Percentiles rank a stretch among this genome's conserved stretches.
phyloP scores from a whole-genome alignment of 169 alveolate genomes.

The Eimeria praecox region DNA sequence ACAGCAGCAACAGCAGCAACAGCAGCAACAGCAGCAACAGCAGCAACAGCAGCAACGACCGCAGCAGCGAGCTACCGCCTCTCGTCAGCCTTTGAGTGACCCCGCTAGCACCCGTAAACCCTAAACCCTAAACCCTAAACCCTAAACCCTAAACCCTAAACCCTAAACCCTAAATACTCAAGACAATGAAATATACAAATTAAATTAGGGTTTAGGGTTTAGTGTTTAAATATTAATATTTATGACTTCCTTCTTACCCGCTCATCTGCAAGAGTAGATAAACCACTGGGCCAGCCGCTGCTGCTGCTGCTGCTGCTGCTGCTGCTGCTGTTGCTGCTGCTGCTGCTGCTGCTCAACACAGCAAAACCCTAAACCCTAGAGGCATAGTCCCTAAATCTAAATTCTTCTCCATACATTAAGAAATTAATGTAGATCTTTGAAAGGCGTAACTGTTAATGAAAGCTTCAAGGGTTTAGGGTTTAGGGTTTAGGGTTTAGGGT shows the following conservation, averaged over 20 bases:
- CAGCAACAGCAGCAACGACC: background rate
- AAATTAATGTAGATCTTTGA: background rate
- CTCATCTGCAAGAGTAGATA: background rate
- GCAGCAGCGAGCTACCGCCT: background rate
- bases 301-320: background rate
- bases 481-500: slow-evolving; percentile 39
- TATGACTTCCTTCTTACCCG: background rate
- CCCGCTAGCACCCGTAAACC: background rate
- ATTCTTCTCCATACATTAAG: background rate
- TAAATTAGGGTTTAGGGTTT: background rate
- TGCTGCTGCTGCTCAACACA: background rate
- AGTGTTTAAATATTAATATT: background rate
- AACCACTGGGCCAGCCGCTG: slow-evolving; percentile 6
- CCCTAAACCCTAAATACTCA: background rate
- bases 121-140: background rate
- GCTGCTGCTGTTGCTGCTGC: slow-evolving; percentile 9
- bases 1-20: slow-evolving; percentile 10
- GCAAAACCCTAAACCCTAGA: background rate
- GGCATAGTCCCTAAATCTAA: background rate
- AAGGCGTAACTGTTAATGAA: background rate
- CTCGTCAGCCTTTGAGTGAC: background rate
- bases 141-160: slow-evolving; percentile 2
- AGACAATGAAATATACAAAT: background rate
- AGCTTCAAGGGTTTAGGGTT: slow-evolving; percentile 15
- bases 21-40: slow-evolving; percentile 32